Evolutionary conservation across 2,329 filamentous ascomycete species (phyloP), one percentile per base, ranked within the genome.

Genomic region (Aspergillus oerlinghausenensis): DNA sequence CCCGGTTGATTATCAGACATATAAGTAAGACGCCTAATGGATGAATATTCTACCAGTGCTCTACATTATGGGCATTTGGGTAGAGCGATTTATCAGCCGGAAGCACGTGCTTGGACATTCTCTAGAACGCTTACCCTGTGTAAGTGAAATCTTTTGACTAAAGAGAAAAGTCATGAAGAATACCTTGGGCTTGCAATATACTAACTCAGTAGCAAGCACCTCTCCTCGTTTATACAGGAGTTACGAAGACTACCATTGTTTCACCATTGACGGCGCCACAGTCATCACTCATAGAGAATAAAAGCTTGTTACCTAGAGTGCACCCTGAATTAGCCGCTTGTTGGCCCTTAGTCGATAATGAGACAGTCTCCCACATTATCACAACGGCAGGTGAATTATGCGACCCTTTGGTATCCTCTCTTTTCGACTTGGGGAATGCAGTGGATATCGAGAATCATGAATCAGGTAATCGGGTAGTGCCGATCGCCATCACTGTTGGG

Each of bases 31-130:
- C 75, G 71, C 80, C 82, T 65, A 75, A 86, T 86, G 83, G 80
- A 79, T 85, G 80, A 85, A 62, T 69, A 70, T 61, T 66, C 70
- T 47, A 67, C 71, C 50, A 70, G 71, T 70, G 75, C 79, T 75
- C 79, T 85, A 52, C 80, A 80, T 59, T 85, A 83, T 72, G 83
- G 83, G 73, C 81, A 84, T 65, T 73, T 83, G 55, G 83, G 83
- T 63, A 73, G 73, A 61, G 73, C 79, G 49, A 64, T 68, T n/a
- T 86, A 85, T 67, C 68, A 78, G 54, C 57, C 74, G 1, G 76
- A 82, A 4, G 73, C 72, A 6, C 72, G 74, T 47, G 60, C 70
- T 54, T 85, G 83, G 83, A 63, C 63, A n/a, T 82, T 82, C 63
- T 65, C 70, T 51, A 75, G 79, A 50, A 68, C 67, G 1, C 65